These are phyloP conservation scores for Elsinoe fawcettii DNA, from an alignment of 2,329 filamentous ascomycete species.

Conservation along the genomic window DNA sequence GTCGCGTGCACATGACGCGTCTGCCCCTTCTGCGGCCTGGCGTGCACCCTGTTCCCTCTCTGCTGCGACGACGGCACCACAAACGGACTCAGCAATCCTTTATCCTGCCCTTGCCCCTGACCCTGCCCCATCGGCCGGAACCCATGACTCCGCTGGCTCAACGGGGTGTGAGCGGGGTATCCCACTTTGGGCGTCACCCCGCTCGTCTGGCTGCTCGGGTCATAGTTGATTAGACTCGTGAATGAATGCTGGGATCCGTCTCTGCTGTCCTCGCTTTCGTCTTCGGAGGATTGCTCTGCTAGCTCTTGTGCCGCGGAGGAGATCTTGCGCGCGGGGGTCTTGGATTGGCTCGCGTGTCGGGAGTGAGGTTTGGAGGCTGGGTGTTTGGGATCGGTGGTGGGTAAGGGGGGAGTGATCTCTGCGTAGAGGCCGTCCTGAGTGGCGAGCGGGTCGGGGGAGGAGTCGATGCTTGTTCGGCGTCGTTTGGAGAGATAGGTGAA, in stretches of 20 bases:
- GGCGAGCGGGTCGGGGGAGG: not conserved
- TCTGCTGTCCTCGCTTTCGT: slow-evolving; percentile 12
- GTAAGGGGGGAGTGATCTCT: slow-evolving; percentile 9
- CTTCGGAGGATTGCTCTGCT: not conserved
- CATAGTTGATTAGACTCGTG: slow-evolving; percentile 42
- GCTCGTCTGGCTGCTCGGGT: slow-evolving; percentile 35
- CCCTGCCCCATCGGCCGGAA: not conserved
- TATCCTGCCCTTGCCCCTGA: not conserved
- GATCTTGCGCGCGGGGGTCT: slow-evolving; percentile 21
- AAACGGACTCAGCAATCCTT: not conserved
- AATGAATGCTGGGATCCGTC: slow-evolving; percentile 24
- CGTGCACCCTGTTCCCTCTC: not conserved
- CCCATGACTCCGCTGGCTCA: not conserved
- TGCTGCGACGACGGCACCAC: not conserved
- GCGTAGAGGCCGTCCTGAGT: not conserved
- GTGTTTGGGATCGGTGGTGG: not conserved
- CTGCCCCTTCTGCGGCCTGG: not conserved
- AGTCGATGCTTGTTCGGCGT: slow-evolving; percentile 19
- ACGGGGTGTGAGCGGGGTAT: not conserved
- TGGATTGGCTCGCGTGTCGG: not conserved
- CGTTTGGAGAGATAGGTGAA: slow-evolving; percentile 31
- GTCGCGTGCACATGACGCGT: slow-evolving; percentile 27
- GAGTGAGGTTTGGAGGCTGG: not conserved
- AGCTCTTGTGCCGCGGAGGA: slow-evolving; percentile 20
- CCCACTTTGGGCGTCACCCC: slow-evolving; percentile 11